Percentiles rank a stretch among this genome's conserved stretches.
phyloP scores from a whole-genome alignment of 257 asterid species.

The Cynanchum wilfordii region DNA sequence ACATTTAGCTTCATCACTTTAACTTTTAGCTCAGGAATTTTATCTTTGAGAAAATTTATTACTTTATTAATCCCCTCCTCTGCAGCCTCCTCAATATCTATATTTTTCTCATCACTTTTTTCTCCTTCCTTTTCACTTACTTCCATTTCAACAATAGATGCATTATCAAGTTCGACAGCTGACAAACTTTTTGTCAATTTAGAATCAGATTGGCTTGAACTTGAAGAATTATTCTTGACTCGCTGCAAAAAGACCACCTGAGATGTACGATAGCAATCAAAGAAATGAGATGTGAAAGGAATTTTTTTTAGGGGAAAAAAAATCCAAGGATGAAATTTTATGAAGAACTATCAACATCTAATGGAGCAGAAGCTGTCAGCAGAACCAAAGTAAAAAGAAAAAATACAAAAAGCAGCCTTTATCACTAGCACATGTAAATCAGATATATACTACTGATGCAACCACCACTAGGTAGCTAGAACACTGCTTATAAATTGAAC shows the following conservation, averaged over 20 bases:
- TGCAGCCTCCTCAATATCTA: constrained; percentile 74
- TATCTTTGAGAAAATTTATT: constrained; percentile 80
- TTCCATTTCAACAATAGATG: constrained; percentile 59
- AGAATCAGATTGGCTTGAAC: constrained; percentile 40
- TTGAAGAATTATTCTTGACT: constrained; percentile 42
- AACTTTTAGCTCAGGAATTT: constrained; percentile 80
- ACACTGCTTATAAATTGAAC: not conserved
- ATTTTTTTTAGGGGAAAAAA: not conserved
- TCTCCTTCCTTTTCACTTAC: constrained; percentile 56
- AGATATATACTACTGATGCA: not conserved
- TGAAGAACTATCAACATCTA: not conserved
- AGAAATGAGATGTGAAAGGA: not conserved
- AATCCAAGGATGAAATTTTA: not conserved
- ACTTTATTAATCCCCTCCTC: constrained; percentile 86
- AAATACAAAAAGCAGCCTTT: not conserved
- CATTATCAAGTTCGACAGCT: constrained; percentile 47
- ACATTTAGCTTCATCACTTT: constrained; percentile 63
- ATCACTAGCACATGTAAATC: not conserved
- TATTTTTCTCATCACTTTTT: constrained; percentile 53
- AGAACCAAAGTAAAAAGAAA: not conserved
- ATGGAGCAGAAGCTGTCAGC: not conserved
- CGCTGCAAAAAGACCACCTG: constrained; percentile 82
- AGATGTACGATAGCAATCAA: constrained; percentile 15
- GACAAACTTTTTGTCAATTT: constrained; percentile 53
- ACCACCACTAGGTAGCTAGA: not conserved